Evolutionary conservation across 2,329 filamentous ascomycete genomes (phyloP), one percentile per base, ranked within the genome.

Genomic region (Sporothrix globosa): DNA sequence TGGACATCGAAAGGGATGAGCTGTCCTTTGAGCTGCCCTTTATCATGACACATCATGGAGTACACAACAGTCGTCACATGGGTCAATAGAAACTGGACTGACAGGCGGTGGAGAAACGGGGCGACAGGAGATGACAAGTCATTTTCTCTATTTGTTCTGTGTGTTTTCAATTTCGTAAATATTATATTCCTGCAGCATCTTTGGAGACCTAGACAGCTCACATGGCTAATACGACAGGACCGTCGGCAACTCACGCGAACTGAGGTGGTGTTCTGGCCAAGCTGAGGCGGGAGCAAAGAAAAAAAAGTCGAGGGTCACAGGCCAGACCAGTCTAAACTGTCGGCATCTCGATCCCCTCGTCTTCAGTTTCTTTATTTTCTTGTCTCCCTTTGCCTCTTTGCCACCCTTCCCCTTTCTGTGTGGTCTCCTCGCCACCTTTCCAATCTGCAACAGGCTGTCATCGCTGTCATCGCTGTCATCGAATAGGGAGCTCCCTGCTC

Each of bases 401-500:
- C 27, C 27, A 30, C 27, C 27, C 27, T 30, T 30, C 27, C 27
- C 3, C 5, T 30, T 30, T 30, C 27, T 30, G 27, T 30, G 5
- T 30, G 27, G 27, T 44, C 41, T 14, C 60, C 24, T 17, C 44
- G 19, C 60, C 46, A 34, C 44, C 27, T 27, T 41, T 44, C 34
- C 27, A 30, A 4, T 30, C 27, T 30, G 27, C 27, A 30, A 44
- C 6, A 44, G 41, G 13, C 41, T 10, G 39, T n/a, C n/a, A n/a
- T 30, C 27, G 27, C 27, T 30, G 27, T 30, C 27, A 63, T n/a
- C 13, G 44, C 44, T 65, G 24, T 67, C 63, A n/a, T 67, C 63
- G 48, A 54, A 67, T 67, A 54, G 63, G 60, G 60, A 65, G 60
- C 60, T 65, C 60, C 60, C 60, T 48, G 24, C 44, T 27, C 60